These are phyloP conservation scores for Medicago lupulina DNA, from an alignment of 306 rosid species.

Conservation along the genomic window DNA sequence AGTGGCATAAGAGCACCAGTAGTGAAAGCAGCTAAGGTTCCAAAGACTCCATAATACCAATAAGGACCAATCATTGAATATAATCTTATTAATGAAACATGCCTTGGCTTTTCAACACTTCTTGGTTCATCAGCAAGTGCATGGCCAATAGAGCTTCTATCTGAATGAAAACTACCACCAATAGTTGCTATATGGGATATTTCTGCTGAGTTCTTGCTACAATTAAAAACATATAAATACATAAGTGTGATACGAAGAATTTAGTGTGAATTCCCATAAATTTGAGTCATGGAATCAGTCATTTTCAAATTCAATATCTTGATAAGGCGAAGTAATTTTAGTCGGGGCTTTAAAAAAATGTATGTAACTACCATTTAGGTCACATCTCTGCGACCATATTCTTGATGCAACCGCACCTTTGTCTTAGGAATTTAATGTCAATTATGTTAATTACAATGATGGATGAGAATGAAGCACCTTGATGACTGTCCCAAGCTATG, in stretches of 20 bases:
- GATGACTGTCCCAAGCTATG: conserved; percentile 53
- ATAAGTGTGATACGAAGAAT: background rate
- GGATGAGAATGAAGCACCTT: conserved; percentile 57
- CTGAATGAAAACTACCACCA: conserved; percentile 87
- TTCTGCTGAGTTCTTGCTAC: conserved; percentile 64
- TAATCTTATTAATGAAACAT: conserved; percentile 59
- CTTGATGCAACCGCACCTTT: background rate
- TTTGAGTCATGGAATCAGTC: background rate
- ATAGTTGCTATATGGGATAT: conserved; percentile 67
- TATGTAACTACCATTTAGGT: background rate
- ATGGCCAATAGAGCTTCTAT: conserved; percentile 64
- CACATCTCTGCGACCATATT: background rate
- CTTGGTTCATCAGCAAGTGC: conserved; percentile 59
- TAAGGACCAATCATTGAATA: conserved; percentile 89
- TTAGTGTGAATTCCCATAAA: background rate
- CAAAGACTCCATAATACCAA: conserved; percentile 76
- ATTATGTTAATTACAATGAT: background rate
- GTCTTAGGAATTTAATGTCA: background rate
- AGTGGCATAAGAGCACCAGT: conserved; percentile 96
- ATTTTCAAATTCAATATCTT: conserved; percentile 2
- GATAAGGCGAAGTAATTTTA: conserved; percentile 22
- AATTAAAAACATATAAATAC: conserved; percentile 13
- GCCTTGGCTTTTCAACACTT: conserved; percentile 42
- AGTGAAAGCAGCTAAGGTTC: conserved; percentile 74
- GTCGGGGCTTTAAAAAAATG: background rate